Evolutionary conservation across 1,284 basidiomycete species (phyloP).

Genomic region (Microstroma glucosiphilum): DNA sequence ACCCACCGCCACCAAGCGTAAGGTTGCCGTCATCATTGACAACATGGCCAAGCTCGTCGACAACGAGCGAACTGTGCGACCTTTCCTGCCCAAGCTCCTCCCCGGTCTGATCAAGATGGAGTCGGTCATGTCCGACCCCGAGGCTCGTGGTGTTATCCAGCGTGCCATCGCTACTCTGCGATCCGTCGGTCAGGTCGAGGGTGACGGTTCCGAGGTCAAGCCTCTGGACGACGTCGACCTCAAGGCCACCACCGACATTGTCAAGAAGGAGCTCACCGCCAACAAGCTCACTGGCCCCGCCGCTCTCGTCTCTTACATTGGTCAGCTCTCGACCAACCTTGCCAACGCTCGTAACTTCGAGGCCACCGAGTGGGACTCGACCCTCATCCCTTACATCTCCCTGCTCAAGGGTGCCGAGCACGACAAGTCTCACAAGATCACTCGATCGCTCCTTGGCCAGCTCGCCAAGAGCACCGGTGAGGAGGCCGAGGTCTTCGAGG

Average conservation of each 20-base stretch:
- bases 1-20: conserved; percentile 50
- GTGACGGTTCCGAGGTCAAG: conserved; percentile 49
- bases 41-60: conserved; percentile 52
- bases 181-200: conserved; percentile 45
- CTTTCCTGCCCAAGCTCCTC: conserved; percentile 50
- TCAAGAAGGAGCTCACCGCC: conserved; percentile 39
- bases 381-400: conserved; percentile 45
- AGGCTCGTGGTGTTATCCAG: conserved; percentile 48
- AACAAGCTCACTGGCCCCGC: conserved; percentile 33
- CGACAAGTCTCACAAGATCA: conserved; percentile 38
- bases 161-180: conserved; percentile 50
- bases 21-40: conserved; percentile 51
- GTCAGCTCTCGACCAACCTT: conserved; percentile 46
- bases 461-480: conserved; percentile 48
- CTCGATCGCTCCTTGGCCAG: conserved; percentile 33
- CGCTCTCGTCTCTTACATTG: conserved; percentile 39
- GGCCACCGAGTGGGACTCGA: conserved; percentile 47
- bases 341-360: conserved; percentile 50
- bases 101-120: conserved; percentile 51
- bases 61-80: conserved; percentile 51
- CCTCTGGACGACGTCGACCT: conserved; percentile 45
- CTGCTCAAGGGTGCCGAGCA: conserved; percentile 42
- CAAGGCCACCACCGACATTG: conserved; percentile 30
- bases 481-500: conserved; percentile 49
- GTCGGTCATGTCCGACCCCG: conserved; percentile 48